Base-by-base conservation (phyloP, 441 rosid species). In the Aleurites moluccanus region DNA sequence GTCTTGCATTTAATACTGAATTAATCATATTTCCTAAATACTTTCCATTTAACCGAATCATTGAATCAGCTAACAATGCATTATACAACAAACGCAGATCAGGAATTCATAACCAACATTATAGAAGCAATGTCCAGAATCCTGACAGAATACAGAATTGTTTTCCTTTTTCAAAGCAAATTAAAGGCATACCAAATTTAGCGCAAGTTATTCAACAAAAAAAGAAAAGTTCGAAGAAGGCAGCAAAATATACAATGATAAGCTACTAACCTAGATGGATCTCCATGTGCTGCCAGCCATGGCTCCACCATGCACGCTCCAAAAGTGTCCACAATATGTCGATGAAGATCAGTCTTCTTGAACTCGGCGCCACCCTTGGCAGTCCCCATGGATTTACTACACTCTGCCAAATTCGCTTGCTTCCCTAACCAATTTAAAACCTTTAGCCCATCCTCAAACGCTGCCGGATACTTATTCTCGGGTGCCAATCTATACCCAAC, bases 291-390 rank as follows among this genome's bases (percentile, higher is more conserved):
- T 6, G 97, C 97, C 16, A 96, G 75, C 99, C 99, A 96, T 0
- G 98, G 99, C 82, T 96, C 99, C 64, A 93, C 99, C 97, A 93
- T 86, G 1, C 97, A 91, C 16, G 97, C 94, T 49, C 99, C 99
- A 56, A 96, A 92, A 1, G 90, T 76, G 78, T 96, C 97, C 3
- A 84, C 90, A 63, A 96, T 85, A 23, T 93, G 92, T 59, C 93
- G 84, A 33, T 88, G 83, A 57, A 76, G 78, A 69, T 88, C 96
- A 1, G 82, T 56, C 78, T 88, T 94, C 85, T 88, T 92, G 65
- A 83, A 81, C 83, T 95, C 99, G 20, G 82, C 81, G 33, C 78
- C 80, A 3, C 81, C 86, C 15, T 82, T 81, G 0, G 81, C 75
- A 74, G 74, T 87, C 49, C 95, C 91, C 89, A 92, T 83, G 0